Base-by-base conservation (phyloP, 2,329 filamentous ascomycete genomes). In the Aspergillus texensis region DNA sequence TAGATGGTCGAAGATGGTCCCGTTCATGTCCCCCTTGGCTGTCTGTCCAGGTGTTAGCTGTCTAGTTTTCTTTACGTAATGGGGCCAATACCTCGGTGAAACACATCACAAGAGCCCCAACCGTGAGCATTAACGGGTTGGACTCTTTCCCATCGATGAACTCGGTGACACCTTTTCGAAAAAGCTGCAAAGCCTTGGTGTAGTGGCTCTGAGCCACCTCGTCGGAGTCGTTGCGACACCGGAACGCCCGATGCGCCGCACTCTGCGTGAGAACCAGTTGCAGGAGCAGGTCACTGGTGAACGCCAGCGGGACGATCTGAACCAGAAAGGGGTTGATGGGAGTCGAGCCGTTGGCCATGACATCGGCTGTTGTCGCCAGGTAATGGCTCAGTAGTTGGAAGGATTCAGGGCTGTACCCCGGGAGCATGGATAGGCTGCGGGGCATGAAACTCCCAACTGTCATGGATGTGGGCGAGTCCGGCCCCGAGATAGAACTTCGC, bases 291-390 rank as follows among this genome's bases (percentile, higher is more conserved):
- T 81, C 78, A 55, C 80, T 81, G 39, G 78, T 78, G 43, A 83
- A 83, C 3, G 81, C 79, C 2, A 84, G 63, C 0, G 81, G 81
- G 5, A 83, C 77, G 28, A 84, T 75, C 58, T 83, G 80, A 30
- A 78, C 77, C 21, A 83, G 70, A 57, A 83, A 82, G 0, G 81
- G 82, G 50, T 84, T 83, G 48, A 80, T 72, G 1, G 77, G 74
- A 0, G 81, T 82, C 1, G 81, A 81, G 0, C 80, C 81, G 60
- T 83, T 83, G 36, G 79, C 81, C 81, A 83, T 83, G 57, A 79
- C 82, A 50, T 79, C 78, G 19, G 80, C 78, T 0, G 81, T 83
- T 1, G 79, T 79, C 1, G 74, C 70, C 6, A 83, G 65, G 64
- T 83, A 84, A 68, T 83, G 82, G 60, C 78, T 79, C 11, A 84